Evolutionary conservation across 2,329 filamentous ascomycete genomes (phyloP).

Genomic region (Trichoderma endophyticum): DNA sequence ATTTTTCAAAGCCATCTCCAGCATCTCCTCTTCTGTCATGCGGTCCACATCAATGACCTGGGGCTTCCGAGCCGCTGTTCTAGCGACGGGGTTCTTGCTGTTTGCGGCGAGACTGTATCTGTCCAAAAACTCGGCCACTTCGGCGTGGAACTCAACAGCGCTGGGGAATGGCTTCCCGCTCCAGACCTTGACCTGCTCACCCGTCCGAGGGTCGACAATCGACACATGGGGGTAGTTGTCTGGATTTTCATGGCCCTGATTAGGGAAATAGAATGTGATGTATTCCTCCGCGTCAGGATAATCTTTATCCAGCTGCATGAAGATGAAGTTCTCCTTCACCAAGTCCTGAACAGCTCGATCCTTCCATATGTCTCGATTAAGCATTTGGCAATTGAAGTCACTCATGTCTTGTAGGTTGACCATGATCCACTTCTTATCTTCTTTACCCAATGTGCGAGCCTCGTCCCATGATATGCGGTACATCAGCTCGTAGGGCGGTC

Average conservation of each 20-base stretch:
- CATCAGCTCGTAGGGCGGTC: constrained; percentile 90
- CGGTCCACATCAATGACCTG: constrained; percentile 73
- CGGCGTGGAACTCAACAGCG: constrained; percentile 78
- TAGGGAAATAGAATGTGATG: constrained; percentile 81
- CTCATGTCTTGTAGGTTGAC: constrained; percentile 93
- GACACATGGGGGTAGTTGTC: constrained; percentile 94
- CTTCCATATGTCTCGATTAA: constrained; percentile 97
- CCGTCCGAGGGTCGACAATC: constrained; percentile 91
- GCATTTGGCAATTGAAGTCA: constrained; percentile 88
- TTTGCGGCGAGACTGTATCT: constrained; percentile 85
- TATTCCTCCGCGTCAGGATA: constrained; percentile 77
- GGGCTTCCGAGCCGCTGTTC: constrained; percentile 56
- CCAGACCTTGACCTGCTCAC: constrained; percentile 97
- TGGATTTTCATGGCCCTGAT: constrained; percentile 68
- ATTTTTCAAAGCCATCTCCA: constrained; percentile 89
- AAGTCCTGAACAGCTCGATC: constrained; percentile 74
- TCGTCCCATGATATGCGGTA: constrained; percentile 75
- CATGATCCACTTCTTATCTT: constrained; percentile 87
- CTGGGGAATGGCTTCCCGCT: constrained; percentile 76
- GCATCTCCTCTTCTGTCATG: constrained; percentile 97
- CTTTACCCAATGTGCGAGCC: constrained; percentile 80
- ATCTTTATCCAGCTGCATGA: constrained; percentile 89
- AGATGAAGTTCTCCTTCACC: constrained; percentile 88
- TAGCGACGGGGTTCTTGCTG: constrained; percentile 90
- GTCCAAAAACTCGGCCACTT: constrained; percentile 94